A percentile compares a stretch with the other conserved stretches of the same genome.
These are phyloP conservation scores for Paragyromitra xinjiangensis DNA, from an alignment of 495 filamentous ascomycete genomes.

Conservation along the genomic window DNA sequence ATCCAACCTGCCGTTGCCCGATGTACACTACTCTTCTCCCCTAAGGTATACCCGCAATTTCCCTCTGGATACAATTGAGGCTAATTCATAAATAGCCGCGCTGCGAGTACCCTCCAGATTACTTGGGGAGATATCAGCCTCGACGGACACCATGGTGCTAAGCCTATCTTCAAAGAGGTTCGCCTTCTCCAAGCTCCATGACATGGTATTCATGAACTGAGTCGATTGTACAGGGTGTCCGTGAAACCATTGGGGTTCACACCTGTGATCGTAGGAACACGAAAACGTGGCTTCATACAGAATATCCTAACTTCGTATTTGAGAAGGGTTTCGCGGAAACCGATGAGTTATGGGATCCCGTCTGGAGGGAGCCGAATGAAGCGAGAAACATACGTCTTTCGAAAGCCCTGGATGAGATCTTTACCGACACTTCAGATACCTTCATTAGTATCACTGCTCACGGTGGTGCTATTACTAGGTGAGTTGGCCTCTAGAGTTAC, in stretches of 20 bases:
- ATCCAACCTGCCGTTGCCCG: constrained; percentile 69
- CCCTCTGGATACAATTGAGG: neutral
- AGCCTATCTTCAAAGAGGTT: constrained; percentile 73
- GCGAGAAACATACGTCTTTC: constrained; percentile 67
- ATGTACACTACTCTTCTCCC: constrained; percentile 74
- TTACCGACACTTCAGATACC: constrained; percentile 64
- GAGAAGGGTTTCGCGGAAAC: constrained; percentile 70
- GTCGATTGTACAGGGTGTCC: constrained; percentile 58
- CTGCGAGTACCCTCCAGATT: constrained; percentile 51
- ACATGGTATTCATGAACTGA: constrained; percentile 65
- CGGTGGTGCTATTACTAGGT: constrained; percentile 53
- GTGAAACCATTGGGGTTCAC: constrained; percentile 77
- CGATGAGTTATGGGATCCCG: constrained; percentile 70
- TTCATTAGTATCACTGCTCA: constrained; percentile 75
- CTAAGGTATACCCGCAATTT: constrained; percentile 59
- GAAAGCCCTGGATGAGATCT: constrained; percentile 70
- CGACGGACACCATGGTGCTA: constrained; percentile 55
- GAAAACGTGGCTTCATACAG: constrained; percentile 65
- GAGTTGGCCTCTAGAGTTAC: constrained; percentile 3
- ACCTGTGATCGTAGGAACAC: constrained; percentile 78
- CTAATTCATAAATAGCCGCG: constrained; percentile 46
- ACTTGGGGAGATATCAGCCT: constrained; percentile 54
- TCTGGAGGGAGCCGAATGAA: constrained; percentile 64
- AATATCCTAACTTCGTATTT: constrained; percentile 69
- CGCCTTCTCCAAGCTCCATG: constrained; percentile 72